Conservation (phyloP, 129 eudicot genomes). For the Helianthus tuberosus region DNA sequence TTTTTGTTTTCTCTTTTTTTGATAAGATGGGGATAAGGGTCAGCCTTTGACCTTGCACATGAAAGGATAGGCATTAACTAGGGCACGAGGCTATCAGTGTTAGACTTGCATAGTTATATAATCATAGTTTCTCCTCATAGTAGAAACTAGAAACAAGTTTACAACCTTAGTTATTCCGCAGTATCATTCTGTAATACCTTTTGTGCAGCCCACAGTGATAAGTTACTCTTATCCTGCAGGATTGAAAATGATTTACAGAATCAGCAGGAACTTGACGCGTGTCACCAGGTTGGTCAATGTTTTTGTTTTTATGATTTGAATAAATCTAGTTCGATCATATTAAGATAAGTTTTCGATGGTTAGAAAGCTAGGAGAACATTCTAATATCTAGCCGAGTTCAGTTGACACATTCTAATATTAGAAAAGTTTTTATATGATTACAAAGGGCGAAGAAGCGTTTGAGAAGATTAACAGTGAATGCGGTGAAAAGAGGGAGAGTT, state of each 20-base stretch:
- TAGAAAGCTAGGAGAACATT: too few relatives aligned
- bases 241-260: slow-evolving; percentile 38
- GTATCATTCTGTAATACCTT: slow-evolving; percentile 8
- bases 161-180: too few relatives aligned
- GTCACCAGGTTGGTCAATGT: slow-evolving; percentile 54
- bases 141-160: too few relatives aligned
- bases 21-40: neutral
- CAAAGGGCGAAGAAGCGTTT: slow-evolving; percentile 16
- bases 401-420: too few relatives aligned
- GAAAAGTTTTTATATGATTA: too few relatives aligned
- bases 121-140: too few relatives aligned
- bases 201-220: slow-evolving; percentile 14
- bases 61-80: neutral
- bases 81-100: neutral
- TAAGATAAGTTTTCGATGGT: neutral
- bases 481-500: neutral
- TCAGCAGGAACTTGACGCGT: slow-evolving; percentile 48
- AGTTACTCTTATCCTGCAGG: slow-evolving; percentile 47
- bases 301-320: slow-evolving; percentile 5
- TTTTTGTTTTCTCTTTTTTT: neutral
- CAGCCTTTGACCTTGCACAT: slow-evolving; percentile 11
- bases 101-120: neutral
- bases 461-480: slow-evolving; percentile 19
- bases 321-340: neutral
- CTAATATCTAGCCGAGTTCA: too few relatives aligned